Percentiles rank a stretch among this genome's conserved stretches.
These are phyloP conservation scores for Neonectria coccinea DNA, from an alignment of 2,329 filamentous ascomycete species.

Conservation along the genomic window DNA sequence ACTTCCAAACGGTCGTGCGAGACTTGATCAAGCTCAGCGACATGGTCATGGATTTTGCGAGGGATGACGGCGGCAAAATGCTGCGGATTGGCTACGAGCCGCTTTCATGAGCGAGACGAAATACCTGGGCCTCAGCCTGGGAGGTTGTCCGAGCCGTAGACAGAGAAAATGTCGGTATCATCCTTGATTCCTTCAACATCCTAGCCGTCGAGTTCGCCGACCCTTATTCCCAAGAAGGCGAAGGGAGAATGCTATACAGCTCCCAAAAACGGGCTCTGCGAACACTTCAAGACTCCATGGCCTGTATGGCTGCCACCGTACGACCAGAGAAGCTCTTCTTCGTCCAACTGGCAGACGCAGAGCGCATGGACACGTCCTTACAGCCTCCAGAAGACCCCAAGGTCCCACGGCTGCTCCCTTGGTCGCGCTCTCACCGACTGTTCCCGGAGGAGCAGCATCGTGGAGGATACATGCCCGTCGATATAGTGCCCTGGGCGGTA, in stretches of 20 bases:
- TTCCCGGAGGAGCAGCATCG: conserved; percentile 22
- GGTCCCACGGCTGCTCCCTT: conserved; percentile 24
- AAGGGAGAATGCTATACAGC: conserved; percentile 23
- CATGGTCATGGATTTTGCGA: conserved; percentile 19
- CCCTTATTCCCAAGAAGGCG: conserved; percentile 25
- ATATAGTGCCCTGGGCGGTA: conserved; percentile 24
- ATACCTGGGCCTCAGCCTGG: conserved; percentile 34
- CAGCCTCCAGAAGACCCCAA: conserved; percentile 8
- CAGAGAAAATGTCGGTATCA: conserved; percentile 29
- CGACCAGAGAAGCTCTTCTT: conserved; percentile 31
- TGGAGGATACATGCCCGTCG: conserved; percentile 32
- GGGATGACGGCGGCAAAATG: conserved; percentile 23
- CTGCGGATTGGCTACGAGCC: conserved; percentile 35
- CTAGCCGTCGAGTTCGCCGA: conserved; percentile 33
- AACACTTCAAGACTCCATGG: conserved; percentile 25
- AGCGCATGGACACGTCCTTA: conserved; percentile 22
- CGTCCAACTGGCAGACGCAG: conserved; percentile 30
- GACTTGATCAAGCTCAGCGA: conserved; percentile 25
- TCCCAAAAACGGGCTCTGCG: conserved; percentile 20
- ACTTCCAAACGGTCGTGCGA: conserved; percentile 31
- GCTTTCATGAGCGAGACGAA: conserved; percentile 30
- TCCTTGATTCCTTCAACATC: conserved; percentile 32
- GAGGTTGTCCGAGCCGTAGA: conserved; percentile 33
- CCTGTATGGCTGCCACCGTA: conserved; percentile 26
- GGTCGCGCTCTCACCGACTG: conserved; percentile 26